Conservation (phyloP, 805 yeast genomes). For the Starmerella stellata region DNA sequence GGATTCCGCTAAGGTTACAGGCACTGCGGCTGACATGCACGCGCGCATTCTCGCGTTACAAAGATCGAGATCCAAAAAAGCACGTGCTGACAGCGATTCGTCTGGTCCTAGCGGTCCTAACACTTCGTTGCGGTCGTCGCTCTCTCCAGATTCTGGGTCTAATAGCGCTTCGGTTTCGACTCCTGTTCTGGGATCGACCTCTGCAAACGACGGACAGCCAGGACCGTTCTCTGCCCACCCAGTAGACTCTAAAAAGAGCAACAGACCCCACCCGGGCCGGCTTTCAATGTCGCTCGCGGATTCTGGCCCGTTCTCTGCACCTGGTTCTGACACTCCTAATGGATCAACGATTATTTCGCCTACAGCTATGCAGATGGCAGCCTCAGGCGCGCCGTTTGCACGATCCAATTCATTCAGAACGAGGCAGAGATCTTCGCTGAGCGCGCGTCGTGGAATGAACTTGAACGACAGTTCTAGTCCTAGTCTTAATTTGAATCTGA, state of each 20-base stretch:
- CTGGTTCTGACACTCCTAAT: slow-evolving; percentile 7
- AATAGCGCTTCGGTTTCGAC: slow-evolving; percentile 4
- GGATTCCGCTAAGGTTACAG: slow-evolving; percentile 6
- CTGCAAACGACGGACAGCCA: neutral
- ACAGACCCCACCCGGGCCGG: neutral
- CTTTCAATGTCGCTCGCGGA: slow-evolving; percentile 3
- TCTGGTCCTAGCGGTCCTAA: slow-evolving; percentile 1
- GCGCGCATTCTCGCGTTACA: slow-evolving; percentile 78
- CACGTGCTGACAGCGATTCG: neutral
- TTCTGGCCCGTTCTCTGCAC: neutral
- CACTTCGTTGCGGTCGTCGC: no score
- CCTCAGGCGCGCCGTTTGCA: slow-evolving; percentile 9
- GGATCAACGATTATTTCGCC: slow-evolving; percentile 11
- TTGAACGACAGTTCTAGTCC: slow-evolving; percentile 6
- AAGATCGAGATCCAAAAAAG: slow-evolving; percentile 42
- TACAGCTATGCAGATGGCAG: slow-evolving; percentile 9
- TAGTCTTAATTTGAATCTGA: neutral
- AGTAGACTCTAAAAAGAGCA: no score
- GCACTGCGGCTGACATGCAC: slow-evolving; percentile 48
- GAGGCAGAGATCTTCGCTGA: slow-evolving; percentile 15
- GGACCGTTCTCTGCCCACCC: no score
- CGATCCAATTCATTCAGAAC: slow-evolving; percentile 13
- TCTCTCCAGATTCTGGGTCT: neutral
- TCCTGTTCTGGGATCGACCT: no score
- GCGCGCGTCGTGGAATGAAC: slow-evolving; percentile 25